Evolutionary conservation across 768 basidiomycete genomes (phyloP), one percentile per base, ranked within the genome.

Genomic region (Tulasnella sp.): DNA sequence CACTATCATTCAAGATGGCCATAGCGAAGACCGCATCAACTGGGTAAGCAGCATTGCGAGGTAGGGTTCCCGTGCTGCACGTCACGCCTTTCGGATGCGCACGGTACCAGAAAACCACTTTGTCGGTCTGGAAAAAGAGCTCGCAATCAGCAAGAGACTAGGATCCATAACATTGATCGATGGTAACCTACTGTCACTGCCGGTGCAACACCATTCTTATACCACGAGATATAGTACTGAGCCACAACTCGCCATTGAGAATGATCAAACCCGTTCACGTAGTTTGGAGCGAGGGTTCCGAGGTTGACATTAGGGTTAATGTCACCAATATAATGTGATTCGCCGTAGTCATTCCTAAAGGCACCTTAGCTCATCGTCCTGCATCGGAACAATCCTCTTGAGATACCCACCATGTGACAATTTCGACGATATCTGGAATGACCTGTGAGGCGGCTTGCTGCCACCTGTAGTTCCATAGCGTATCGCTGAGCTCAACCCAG

Each of bases 401-500:
- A n/a, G n/a, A 32, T 15, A 38, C 34, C 15, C 15, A 38, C 56
- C 56, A 58, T 17, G 56, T 58, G 19, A 58, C 51, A 29, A 61
- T 52, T n/a, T 61, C 59, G 17, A 61, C 50, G 50, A 61, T 61
- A 26, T 58, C 56, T 3, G 56, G 56, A 19, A 52, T 52, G 15
- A 61, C 59, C 30, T 61, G 50, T 30, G 23, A 9, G 23, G 52
- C 51, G 15, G 59, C 59, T 27, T 61, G 59, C 50, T 52, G 34
- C 59, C 59, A 61, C 7, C 59, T 49, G 26, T 61, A 61, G 34
- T 53, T 52, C 51, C 51, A 61, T 9, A 61, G 50, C 23, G 51
- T 53, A 38, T 61, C 59, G 13, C 50, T 32, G 30, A 34, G 51
- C 30, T 61, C 51, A 3, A 61, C 51, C 59, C 59, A 61, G 51